phyloP scores from a whole-genome alignment of 768 basidiomycete genomes.

The Trichaptum fuscoviolaceum region DNA sequence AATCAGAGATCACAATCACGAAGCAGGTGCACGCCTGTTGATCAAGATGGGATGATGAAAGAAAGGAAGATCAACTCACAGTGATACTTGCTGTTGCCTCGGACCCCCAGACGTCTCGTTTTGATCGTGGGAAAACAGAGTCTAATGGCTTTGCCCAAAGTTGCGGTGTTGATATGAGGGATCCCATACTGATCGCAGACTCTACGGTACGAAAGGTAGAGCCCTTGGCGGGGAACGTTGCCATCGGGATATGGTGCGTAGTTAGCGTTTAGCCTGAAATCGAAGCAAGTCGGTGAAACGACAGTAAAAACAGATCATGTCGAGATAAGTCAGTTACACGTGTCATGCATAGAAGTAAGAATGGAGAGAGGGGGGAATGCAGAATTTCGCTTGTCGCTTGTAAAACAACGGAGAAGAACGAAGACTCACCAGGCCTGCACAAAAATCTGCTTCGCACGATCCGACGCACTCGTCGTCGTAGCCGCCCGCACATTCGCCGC shows the following conservation, averaged over 20 bases:
- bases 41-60: conserved; percentile 27
- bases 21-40: conserved; percentile 14
- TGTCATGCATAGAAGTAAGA: conserved; percentile 9
- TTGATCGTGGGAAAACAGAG: conserved; percentile 93
- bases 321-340: conserved; percentile 8
- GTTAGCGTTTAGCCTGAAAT: conserved; percentile 73
- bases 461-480: conserved; percentile 86
- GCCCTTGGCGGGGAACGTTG: conserved; percentile 88
- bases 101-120: conserved; percentile 85
- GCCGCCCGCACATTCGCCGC: conserved; percentile 84
- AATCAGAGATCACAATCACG: conserved; percentile 26
- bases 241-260: conserved; percentile 90
- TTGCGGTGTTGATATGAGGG: conserved; percentile 93
- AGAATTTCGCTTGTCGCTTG: neutral
- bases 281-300: conserved; percentile 13
- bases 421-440: conserved; percentile 80
- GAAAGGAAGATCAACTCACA: conserved; percentile 47
- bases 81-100: conserved; percentile 96
- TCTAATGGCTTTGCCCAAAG: conserved; percentile 90
- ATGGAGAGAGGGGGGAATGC: conserved; percentile 6
- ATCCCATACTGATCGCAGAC: conserved; percentile 92
- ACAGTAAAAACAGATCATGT: conserved; percentile 14
- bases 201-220: conserved; percentile 89
- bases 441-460: conserved; percentile 88
- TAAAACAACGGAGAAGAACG: neutral